These are phyloP conservation scores for Rhododendron henanense DNA, from an alignment of 148 eudicot genomes.

Conservation along the genomic window DNA sequence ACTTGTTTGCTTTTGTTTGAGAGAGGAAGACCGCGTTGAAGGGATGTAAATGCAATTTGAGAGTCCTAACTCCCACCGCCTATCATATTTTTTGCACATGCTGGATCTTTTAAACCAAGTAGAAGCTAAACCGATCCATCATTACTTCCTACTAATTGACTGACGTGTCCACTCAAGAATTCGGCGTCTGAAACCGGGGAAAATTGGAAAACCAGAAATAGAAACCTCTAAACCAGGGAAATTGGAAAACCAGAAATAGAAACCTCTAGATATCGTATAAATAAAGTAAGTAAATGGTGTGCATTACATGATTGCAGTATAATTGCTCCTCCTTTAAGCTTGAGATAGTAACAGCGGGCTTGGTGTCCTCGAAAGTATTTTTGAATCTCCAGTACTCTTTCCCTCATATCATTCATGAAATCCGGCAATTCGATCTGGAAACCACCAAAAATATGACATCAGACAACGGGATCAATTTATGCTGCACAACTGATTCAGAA, in stretches of 20 bases:
- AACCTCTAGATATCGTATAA: neutral
- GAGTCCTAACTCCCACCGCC: neutral
- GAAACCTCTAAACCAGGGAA: neutral
- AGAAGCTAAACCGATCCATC: neutral
- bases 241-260: neutral
- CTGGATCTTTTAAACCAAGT: neutral
- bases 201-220: neutral
- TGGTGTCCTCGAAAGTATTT: conserved; percentile 35
- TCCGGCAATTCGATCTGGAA: conserved; percentile 17
- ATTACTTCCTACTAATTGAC: neutral
- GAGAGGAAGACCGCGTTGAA: neutral
- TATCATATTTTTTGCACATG: neutral
- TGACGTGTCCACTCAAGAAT: neutral
- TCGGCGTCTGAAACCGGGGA: neutral
- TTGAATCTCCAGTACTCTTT: conserved; percentile 25
- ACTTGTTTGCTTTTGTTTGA: neutral
- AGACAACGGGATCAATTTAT: neutral
- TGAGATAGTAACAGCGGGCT: conserved; percentile 31
- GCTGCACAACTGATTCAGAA: neutral
- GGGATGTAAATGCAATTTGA: neutral
- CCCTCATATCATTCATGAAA: conserved; percentile 15
- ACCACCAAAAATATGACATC: conserved; percentile 9
- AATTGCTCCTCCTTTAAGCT: conserved; percentile 35
- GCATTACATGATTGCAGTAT: conserved; percentile 51
- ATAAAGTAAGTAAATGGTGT: conserved; percentile 4